Evolutionary conservation across 2,329 filamentous ascomycete genomes (phyloP).

Genomic region (Verticillium longisporum): DNA sequence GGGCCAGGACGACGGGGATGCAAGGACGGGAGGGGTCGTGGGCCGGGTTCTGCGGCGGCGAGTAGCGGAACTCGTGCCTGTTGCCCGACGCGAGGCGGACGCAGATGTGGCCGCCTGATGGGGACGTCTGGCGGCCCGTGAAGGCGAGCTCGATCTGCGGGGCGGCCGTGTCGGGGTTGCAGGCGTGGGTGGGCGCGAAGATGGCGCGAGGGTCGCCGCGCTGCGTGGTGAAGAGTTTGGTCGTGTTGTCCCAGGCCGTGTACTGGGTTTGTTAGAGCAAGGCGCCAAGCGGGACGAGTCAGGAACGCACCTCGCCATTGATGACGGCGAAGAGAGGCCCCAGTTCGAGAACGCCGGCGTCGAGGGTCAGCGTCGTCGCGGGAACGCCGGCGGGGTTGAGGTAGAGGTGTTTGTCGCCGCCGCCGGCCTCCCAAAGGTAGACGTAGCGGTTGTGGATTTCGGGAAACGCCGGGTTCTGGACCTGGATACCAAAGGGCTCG

Average conservation of each 20-base stretch:
- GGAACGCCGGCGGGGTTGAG: slow-evolving; percentile 27
- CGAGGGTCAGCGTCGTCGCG: slow-evolving; percentile 27
- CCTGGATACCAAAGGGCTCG: slow-evolving; percentile 25
- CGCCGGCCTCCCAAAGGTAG: slow-evolving; percentile 26
- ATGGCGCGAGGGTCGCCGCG: slow-evolving; percentile 32
- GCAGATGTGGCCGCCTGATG: slow-evolving; percentile 29
- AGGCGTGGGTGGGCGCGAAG: slow-evolving; percentile 32
- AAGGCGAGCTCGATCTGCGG: slow-evolving; percentile 30
- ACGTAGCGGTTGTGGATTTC: slow-evolving; percentile 28
- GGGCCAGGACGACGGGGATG: not conserved
- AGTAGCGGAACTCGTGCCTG: slow-evolving; percentile 34
- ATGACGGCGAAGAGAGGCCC: slow-evolving; percentile 27
- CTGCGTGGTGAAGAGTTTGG: slow-evolving; percentile 40
- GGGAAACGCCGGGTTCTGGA: slow-evolving; percentile 28
- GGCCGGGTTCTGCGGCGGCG: slow-evolving; percentile 26
- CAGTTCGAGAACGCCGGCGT: slow-evolving; percentile 25
- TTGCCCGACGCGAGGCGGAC: slow-evolving; percentile 28
- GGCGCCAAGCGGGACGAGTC: too few relatives aligned
- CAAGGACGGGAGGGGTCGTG: not conserved
- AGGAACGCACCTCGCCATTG: slow-evolving; percentile 31
- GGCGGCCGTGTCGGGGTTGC: slow-evolving; percentile 31
- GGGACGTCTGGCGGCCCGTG: slow-evolving; percentile 15
- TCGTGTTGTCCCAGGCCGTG: slow-evolving; percentile 34
- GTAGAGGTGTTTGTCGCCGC: slow-evolving; percentile 32
- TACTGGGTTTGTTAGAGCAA: slow-evolving; percentile 19